Conservation (phyloP, 768 basidiomycete species). For the Krasilnikovozyma curviuscula region DNA sequence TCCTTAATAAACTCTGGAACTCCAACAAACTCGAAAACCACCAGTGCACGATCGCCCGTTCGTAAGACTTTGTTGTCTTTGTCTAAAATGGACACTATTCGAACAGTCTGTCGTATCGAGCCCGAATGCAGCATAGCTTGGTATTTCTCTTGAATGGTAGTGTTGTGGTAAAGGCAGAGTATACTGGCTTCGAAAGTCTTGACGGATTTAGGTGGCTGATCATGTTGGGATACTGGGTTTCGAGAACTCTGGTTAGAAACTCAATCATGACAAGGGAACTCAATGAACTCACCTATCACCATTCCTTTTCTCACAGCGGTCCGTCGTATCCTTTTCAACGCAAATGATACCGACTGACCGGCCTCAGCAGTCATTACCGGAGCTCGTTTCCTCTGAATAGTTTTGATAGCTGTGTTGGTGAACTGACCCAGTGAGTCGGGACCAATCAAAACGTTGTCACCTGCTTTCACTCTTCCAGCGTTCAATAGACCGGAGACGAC, state of each 20-base stretch:
- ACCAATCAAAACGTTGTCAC: constrained; percentile 65
- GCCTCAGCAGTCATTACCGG: constrained; percentile 71
- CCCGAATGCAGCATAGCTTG: constrained; percentile 23
- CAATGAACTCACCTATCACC: too few species aligned
- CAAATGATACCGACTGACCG: constrained; percentile 84
- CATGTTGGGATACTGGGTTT: constrained; percentile 36
- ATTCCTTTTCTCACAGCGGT: constrained; percentile 58
- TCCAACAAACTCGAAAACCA: constrained; percentile 76
- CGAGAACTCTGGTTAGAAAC: not conserved
- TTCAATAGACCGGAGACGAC: constrained; percentile 49
- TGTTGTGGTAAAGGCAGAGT: constrained; percentile 49
- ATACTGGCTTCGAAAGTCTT: constrained; percentile 82
- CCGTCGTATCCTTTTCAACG: constrained; percentile 69
- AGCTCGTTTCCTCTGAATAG: constrained; percentile 87
- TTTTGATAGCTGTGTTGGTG: constrained; percentile 47
- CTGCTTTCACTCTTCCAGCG: constrained; percentile 50
- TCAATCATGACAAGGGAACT: not conserved
- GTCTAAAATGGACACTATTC: constrained; percentile 21
- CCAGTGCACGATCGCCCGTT: constrained; percentile 84
- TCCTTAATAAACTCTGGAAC: constrained; percentile 48
- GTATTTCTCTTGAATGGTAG: constrained; percentile 15
- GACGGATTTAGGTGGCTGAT: constrained; percentile 42
- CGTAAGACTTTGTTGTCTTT: constrained; percentile 69
- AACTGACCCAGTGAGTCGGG: constrained; percentile 87
- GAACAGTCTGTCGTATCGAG: constrained; percentile 18